phyloP scores from a whole-genome alignment of 257 asterid genomes.

The Solanum pinnatisectum region DNA sequence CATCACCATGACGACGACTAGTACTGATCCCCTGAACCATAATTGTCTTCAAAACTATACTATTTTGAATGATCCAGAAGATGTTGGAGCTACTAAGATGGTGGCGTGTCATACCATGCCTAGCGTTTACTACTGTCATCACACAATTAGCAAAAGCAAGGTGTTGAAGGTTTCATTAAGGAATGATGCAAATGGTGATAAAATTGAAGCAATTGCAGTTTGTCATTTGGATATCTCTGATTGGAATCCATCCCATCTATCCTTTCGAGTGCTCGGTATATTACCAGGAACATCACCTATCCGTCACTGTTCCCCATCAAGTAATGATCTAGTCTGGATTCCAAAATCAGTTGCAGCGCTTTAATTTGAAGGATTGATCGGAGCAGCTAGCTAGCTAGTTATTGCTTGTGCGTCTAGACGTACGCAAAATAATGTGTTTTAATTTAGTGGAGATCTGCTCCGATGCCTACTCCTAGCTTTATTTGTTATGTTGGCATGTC shows the following conservation, averaged over 20 bases:
- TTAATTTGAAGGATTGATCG: background rate
- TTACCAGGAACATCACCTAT: conserved; percentile 50
- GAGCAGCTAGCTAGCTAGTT: background rate
- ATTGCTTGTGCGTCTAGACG: background rate
- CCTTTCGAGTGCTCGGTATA: conserved; percentile 48
- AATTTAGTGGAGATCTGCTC: background rate
- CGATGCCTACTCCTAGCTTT: background rate
- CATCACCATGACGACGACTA: conserved; percentile 15
- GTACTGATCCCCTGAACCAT: no score
- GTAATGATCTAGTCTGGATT: conserved; percentile 34
- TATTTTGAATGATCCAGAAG: conserved; percentile 19
- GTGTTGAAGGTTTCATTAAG: conserved; percentile 33
- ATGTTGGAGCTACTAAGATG: conserved; percentile 24
- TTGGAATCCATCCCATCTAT: conserved; percentile 51
- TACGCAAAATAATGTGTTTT: no score
- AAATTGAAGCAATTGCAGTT: conserved; percentile 55
- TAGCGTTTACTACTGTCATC: conserved; percentile 61
- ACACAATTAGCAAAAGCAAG: conserved; percentile 34
- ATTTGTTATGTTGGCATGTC: no score
- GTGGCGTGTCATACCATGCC: conserved; percentile 72
- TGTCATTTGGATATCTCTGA: conserved; percentile 81
- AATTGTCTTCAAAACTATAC: background rate
- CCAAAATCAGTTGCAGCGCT: conserved; percentile 8
- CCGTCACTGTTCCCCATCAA: conserved; percentile 79
- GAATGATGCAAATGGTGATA: conserved; percentile 32